Evolutionary conservation across 2,329 filamentous ascomycete genomes (phyloP).

Genomic region (Byssothecium circinans): DNA sequence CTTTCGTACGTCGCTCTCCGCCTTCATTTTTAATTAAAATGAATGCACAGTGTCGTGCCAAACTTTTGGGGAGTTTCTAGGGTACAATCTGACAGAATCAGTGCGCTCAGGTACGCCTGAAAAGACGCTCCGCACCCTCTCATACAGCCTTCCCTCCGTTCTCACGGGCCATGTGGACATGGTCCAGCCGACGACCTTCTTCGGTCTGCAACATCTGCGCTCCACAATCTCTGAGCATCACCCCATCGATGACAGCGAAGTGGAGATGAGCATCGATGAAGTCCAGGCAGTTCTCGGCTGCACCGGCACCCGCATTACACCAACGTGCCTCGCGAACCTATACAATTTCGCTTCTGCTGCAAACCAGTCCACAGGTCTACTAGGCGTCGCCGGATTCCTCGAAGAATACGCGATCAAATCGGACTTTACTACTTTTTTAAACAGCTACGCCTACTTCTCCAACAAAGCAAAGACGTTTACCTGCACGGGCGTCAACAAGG

Average conservation of each 20-base stretch:
- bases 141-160: constrained; percentile 61
- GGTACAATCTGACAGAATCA: constrained; percentile 35
- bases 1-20: constrained; percentile 56
- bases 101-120: constrained; percentile 14
- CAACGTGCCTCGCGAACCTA: constrained; percentile 41
- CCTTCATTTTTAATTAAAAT: too few species aligned
- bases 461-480: constrained; percentile 55
- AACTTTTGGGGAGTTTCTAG: too few species aligned
- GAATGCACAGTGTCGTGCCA: too few species aligned
- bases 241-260: constrained; percentile 22
- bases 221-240: constrained; percentile 25
- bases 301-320: constrained; percentile 23
- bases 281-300: constrained; percentile 17
- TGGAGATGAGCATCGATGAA: constrained; percentile 8
- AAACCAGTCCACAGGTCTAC: constrained; percentile 56
- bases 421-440: constrained; percentile 61
- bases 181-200: constrained; percentile 63
- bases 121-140: constrained; percentile 53
- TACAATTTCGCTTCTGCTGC: constrained; percentile 56
- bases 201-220: constrained; percentile 38
- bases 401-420: constrained; percentile 54
- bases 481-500: constrained; percentile 59
- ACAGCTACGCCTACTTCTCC: constrained; percentile 49
- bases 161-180: constrained; percentile 61
- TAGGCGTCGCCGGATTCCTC: constrained; percentile 55